phyloP scores from a whole-genome alignment of 306 rosid genomes.

The barrel medic (Medicago truncatula) region MtrunA17r5.0-ANR NC_053048.1:11072501-11073000 shows the following conservation, averaged over 20 bases:
- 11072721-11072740: constrained; percentile 45
- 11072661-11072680: constrained; percentile 49
- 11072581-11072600: constrained; percentile 38
- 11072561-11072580: constrained; percentile 33
- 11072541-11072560: constrained; percentile 41
- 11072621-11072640: constrained; percentile 44
- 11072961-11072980: constrained; percentile 31
- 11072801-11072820: constrained; percentile 26
- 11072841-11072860: constrained; percentile 47
- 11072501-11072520: constrained; percentile 46
- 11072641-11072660: constrained; percentile 44
- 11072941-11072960: constrained; percentile 37
- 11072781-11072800: constrained; percentile 60
- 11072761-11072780: constrained; percentile 32
- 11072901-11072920: constrained; percentile 44
- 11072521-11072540: constrained; percentile 43
- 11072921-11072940: constrained; percentile 61
- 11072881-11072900: constrained; percentile 48
- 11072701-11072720: constrained; percentile 57
- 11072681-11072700: constrained; percentile 50
- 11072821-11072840: constrained; percentile 20
- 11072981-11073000: constrained; percentile 9
- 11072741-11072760: constrained; percentile 46
- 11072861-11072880: constrained; percentile 55
- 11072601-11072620: constrained; percentile 18